phyloP scores from a whole-genome alignment of 1,139 yeast genomes.

The Geotrichum australiense region DNA sequence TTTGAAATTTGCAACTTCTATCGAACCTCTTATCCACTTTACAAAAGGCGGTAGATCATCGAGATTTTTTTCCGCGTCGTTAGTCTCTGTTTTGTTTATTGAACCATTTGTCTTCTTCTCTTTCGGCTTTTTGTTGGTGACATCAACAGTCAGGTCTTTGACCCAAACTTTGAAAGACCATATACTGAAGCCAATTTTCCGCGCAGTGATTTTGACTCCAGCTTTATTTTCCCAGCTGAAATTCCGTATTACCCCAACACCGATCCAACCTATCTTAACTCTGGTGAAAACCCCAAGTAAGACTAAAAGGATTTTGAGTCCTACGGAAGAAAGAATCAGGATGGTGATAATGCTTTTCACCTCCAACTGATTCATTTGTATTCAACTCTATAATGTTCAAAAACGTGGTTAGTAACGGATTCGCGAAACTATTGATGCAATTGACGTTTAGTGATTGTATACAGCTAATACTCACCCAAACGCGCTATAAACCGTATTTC shows the following conservation, averaged over 20 bases:
- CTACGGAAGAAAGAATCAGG: not conserved
- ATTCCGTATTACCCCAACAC: not conserved
- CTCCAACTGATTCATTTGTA: not conserved
- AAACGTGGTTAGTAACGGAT: not conserved
- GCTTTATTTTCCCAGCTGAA: not conserved
- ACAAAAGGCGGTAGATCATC: too few relatives aligned
- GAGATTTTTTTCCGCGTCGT: not conserved
- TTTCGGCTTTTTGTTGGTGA: not conserved
- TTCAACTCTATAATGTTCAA: not conserved
- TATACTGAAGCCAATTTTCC: not conserved
- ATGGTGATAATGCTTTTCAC: not conserved
- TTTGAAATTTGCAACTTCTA: not conserved
- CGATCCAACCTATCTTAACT: slow-evolving; percentile 28
- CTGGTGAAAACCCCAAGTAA: slow-evolving; percentile 38
- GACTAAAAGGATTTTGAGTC: slow-evolving; percentile 37
- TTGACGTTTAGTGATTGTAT: too few relatives aligned
- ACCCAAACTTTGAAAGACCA: not conserved
- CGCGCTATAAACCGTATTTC: too few relatives aligned
- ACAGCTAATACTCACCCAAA: too few relatives aligned
- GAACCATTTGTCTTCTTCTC: not conserved
- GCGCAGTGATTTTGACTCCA: not conserved
- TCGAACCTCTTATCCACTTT: not conserved
- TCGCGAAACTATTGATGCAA: not conserved
- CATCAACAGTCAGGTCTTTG: not conserved
- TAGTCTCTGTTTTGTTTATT: too few relatives aligned